phyloP scores from a whole-genome alignment of 2,329 filamentous ascomycete species.

The Claviceps pazoutovae region DNA sequence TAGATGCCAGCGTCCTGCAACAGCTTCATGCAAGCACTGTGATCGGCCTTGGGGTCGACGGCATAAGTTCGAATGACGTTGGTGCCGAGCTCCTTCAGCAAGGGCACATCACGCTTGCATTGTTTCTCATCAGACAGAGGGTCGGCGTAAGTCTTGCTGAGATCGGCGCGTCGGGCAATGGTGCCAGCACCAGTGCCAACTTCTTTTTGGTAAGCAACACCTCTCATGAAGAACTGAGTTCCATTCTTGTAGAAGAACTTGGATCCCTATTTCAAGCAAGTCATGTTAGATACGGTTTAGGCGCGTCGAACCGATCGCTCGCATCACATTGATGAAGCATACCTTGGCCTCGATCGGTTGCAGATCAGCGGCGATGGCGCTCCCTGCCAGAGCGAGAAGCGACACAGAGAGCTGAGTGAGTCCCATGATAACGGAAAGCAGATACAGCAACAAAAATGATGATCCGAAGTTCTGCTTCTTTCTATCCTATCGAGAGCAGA shows the following conservation, averaged over 20 bases:
- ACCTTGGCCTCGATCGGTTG: conserved; percentile 59
- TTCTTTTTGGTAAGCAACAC: conserved; percentile 90
- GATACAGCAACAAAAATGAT: background rate
- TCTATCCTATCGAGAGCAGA: background rate
- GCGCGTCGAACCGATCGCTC: background rate
- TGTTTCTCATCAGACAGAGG: conserved; percentile 58
- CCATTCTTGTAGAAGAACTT: conserved; percentile 82
- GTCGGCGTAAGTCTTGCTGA: conserved; percentile 52
- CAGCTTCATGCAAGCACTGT: conserved; percentile 71
- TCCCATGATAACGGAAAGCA: conserved; percentile 16
- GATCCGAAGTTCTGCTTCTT: background rate
- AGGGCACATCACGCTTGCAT: conserved; percentile 78
- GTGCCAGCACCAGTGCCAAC: conserved; percentile 40
- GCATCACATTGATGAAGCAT: conserved; percentile 7
- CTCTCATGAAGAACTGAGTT: conserved; percentile 64
- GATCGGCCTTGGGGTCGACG: conserved; percentile 65
- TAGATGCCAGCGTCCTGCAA: conserved; percentile 84
- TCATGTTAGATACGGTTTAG: background rate
- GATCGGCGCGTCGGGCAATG: conserved; percentile 17
- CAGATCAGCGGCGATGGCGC: conserved; percentile 29
- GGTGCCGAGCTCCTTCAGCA: conserved; percentile 63
- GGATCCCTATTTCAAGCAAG: conserved; percentile 37
- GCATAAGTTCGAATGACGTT: conserved; percentile 95
- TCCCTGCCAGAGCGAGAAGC: conserved; percentile 27
- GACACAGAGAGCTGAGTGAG: conserved; percentile 18